phyloP scores from a whole-genome alignment of 169 alveolate species.

The Cryptosporidium ryanae region DNA sequence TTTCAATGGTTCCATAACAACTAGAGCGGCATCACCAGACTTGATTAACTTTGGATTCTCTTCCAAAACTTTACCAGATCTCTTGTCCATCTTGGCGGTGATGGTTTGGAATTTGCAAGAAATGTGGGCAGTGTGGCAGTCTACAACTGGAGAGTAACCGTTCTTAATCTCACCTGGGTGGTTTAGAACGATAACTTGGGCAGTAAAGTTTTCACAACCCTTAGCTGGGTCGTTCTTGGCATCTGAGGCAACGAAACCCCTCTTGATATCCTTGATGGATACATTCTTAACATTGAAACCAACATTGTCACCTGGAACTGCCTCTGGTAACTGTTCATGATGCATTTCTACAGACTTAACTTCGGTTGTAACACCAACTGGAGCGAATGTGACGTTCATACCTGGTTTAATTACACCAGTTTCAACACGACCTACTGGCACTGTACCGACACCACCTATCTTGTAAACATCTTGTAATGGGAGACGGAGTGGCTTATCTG shows the following conservation, averaged over 20 bases:
- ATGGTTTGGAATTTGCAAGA: conserved; percentile 96
- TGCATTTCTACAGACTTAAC: conserved; percentile 98
- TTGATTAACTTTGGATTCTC: conserved; percentile 95
- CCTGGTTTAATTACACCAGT: conserved; percentile 96
- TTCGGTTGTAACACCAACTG: conserved; percentile 95
- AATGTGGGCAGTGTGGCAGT: conserved; percentile 98
- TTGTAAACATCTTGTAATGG: conserved; percentile 98
- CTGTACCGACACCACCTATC: conserved; percentile 99
- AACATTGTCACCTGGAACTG: conserved; percentile 98
- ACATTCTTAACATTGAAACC: conserved; percentile 97
- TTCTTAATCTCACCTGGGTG: conserved; percentile 98
- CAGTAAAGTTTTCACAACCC: conserved; percentile 93
- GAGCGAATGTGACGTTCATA: conserved; percentile 93
- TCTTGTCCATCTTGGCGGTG: conserved; percentile 94
- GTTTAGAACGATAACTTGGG: conserved; percentile 95
- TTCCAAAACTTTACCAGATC: conserved; percentile 95
- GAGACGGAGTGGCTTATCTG: conserved; percentile 96
- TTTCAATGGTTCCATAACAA: conserved; percentile 93
- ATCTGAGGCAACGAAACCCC: conserved; percentile 97
- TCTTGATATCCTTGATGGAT: conserved; percentile 94
- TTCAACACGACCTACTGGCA: conserved; percentile 99
- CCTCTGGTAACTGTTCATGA: conserved; percentile 95
- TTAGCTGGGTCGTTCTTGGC: conserved; percentile 97
- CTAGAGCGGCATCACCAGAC: conserved; percentile 97
- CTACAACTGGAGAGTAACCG: conserved; percentile 98